Base-by-base conservation (phyloP, 2,329 filamentous ascomycete genomes). In the Emydomyces testavorans region DNA sequence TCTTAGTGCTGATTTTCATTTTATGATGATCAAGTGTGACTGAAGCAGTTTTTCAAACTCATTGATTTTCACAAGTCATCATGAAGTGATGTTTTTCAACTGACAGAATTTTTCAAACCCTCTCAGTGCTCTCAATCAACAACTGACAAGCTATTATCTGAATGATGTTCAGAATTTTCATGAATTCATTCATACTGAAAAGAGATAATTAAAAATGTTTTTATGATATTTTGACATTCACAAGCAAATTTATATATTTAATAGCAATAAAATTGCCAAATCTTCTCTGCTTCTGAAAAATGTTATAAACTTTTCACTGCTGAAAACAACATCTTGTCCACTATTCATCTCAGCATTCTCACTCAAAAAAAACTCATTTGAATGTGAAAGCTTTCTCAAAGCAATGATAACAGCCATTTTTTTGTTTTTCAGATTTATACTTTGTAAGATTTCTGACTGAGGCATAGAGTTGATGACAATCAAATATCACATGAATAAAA, bases 381-480 rank as follows among this genome's bases (percentile, higher is more conserved):
- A 1, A n/a, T 42, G 23, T 5, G 13, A 28, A 29, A 42, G 39
- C 28, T 31, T 42, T 28, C n/a, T n/a, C 23, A 42, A 29, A 13
- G 39, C 23, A n/a, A 42, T 42, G 15, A 42, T 3, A 16, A 42
- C 23, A 42, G 39, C 39, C 2, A 29, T 10, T 31, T 31, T 28
- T 3, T 42, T 42, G 13, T 42, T 42, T 10, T 42, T 10, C 3
- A 10, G 23, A 28, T 3, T n/a, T 18, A 42, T 42, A 31, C 23
- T 23, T 31, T n/a, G 24, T 42, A 42, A 42, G 11, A n/a, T 24
- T 42, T 5, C 39, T n/a, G 23, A 13, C 7, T 16, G 13, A 28
- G 23, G 23, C 23, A 42, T 42, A 11, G 39, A 31, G 39, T 42
- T 42, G 16, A 42, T 42, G 23, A 42, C 16, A 28, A 42, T 42